phyloP scores from a whole-genome alignment of 257 asterid genomes.

The Gentiana straminea region DNA sequence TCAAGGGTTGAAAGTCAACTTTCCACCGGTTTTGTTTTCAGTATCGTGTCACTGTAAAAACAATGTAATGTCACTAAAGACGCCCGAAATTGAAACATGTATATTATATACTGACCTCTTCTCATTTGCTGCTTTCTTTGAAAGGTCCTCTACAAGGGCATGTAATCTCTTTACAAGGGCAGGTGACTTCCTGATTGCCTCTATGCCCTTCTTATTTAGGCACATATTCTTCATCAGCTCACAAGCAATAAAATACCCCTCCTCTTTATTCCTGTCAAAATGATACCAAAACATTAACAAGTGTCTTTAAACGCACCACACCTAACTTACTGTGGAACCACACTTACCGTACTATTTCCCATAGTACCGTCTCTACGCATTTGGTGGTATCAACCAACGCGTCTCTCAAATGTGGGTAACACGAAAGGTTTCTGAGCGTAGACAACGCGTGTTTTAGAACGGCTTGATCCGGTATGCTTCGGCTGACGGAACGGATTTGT shows the following conservation, averaged over 20 bases:
- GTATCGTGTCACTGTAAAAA: too few species aligned
- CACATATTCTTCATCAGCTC: slow-evolving; percentile 70
- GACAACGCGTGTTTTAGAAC: slow-evolving; percentile 77
- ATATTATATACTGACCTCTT: slow-evolving; percentile 38
- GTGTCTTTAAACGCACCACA: too few species aligned
- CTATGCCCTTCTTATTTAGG: slow-evolving; percentile 30
- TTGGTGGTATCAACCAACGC: slow-evolving; percentile 37
- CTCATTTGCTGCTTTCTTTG: slow-evolving; percentile 53
- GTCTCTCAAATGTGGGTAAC: slow-evolving; percentile 50
- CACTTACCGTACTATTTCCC: slow-evolving; percentile 58
- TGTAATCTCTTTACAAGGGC: slow-evolving; percentile 57
- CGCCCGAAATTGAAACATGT: too few species aligned
- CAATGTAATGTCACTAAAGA: too few species aligned
- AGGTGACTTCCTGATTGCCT: slow-evolving; percentile 43
- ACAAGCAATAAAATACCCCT: slow-evolving; percentile 76
- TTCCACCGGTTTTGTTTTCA: too few species aligned
- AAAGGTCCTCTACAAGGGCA: slow-evolving; percentile 57
- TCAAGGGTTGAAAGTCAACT: too few species aligned
- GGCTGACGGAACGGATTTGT: slow-evolving; percentile 70
- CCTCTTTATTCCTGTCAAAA: slow-evolving; percentile 75
- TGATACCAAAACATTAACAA: background rate
- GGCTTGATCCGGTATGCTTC: slow-evolving; percentile 94
- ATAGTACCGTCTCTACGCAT: slow-evolving; percentile 47
- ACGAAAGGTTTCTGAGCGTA: slow-evolving; percentile 81
- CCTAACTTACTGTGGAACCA: background rate